phyloP scores from a whole-genome alignment of 495 filamentous ascomycete genomes.

The Neurospora africana region DNA sequence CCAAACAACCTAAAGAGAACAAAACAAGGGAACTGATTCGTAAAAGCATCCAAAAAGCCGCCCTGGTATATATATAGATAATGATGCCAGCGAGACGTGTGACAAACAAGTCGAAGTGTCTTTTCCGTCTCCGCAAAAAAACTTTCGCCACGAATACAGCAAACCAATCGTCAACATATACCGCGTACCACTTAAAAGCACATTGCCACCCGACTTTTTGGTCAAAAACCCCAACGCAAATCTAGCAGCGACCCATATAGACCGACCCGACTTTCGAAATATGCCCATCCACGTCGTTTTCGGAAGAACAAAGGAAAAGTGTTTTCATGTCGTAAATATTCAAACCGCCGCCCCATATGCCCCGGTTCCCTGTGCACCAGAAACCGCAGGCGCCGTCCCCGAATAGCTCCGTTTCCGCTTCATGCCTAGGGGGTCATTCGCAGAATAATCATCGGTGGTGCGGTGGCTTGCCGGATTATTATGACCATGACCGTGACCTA shows the following conservation, averaged over 20 bases:
- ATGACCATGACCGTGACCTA: conserved; percentile 28
- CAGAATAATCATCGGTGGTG: conserved; percentile 26
- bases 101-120: neutral
- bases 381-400: neutral
- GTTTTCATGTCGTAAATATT: neutral
- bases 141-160: neutral
- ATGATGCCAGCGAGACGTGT: neutral
- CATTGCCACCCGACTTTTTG: neutral
- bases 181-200: neutral
- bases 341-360: neutral
- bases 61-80: neutral
- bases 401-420: conserved; percentile 43
- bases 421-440: conserved; percentile 29
- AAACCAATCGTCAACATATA: neutral
- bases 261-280: neutral
- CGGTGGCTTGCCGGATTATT: conserved; percentile 20
- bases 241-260: neutral
- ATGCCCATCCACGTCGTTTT: neutral
- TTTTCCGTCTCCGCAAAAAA: neutral
- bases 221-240: neutral
- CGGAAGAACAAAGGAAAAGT: neutral
- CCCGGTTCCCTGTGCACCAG: neutral
- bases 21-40: neutral
- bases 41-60: neutral
- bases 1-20: neutral